A percentile compares a stretch with the other conserved stretches of the same genome.
These are phyloP conservation scores for Nidularia sp. DNA, from an alignment of 768 basidiomycete genomes.

Conservation along the genomic window DNA sequence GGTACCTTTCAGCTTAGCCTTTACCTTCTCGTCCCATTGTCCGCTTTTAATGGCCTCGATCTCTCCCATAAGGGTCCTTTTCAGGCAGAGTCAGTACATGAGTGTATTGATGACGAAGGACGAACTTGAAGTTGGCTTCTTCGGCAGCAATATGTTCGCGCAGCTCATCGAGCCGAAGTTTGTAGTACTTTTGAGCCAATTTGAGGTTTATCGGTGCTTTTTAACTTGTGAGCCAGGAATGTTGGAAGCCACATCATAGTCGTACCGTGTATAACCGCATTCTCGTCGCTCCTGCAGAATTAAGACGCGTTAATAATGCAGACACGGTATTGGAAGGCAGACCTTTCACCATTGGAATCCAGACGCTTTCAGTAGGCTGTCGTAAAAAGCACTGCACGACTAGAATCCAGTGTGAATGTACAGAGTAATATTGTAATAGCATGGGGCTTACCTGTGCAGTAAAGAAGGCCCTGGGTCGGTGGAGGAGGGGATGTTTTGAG, in stretches of 20 bases:
- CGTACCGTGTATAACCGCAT: conserved; percentile 51
- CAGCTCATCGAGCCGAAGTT: conserved; percentile 66
- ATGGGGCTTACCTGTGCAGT: conserved; percentile 53
- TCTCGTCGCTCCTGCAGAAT: conserved; percentile 43
- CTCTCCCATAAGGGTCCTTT: conserved; percentile 63
- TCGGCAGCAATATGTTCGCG: conserved; percentile 66
- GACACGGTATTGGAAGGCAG: not conserved
- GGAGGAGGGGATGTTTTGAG: conserved; percentile 65
- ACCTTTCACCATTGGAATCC: not conserved
- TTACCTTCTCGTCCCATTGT: conserved; percentile 53
- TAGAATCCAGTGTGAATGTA: conserved; percentile 18
- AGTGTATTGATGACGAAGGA: not conserved
- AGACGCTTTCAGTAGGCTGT: conserved; percentile 64
- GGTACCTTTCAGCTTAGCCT: conserved; percentile 19
- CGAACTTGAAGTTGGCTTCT: conserved; percentile 77
- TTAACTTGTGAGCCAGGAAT: not conserved
- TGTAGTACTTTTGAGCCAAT: conserved; percentile 75
- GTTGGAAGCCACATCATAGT: not conserved
- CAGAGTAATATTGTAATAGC: conserved; percentile 6
- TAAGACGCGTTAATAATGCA: not conserved
- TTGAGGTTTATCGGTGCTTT: conserved; percentile 65
- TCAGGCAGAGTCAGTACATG: not conserved
- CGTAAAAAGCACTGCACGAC: conserved; percentile 69
- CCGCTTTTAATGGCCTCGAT: conserved; percentile 76
- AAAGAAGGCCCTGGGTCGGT: conserved; percentile 62